Evolutionary conservation across 192 early-diverging fungal species (phyloP).

Genomic region (Geranomyces michiganensis): DNA sequence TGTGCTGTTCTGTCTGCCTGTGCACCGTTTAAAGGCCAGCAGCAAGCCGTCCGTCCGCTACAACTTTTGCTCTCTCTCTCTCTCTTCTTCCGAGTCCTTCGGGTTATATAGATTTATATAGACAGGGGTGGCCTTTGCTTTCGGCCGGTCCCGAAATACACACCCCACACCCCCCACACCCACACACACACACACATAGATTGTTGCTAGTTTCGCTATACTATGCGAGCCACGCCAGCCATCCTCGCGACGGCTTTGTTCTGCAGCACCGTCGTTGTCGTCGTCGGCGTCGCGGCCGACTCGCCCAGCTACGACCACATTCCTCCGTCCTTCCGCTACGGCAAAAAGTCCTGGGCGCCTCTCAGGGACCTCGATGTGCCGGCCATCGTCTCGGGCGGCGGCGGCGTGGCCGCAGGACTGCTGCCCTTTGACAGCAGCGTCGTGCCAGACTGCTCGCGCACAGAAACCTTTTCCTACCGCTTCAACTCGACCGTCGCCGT

Average conservation of each 20-base stretch:
- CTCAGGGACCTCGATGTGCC: slow-evolving; percentile 4
- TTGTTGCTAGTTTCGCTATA: too few relatives aligned
- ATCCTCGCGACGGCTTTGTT: neutral
- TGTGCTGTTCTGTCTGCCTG: too few relatives aligned
- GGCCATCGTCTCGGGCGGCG: neutral
- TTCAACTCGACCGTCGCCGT: slow-evolving; percentile 4
- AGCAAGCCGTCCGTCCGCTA: too few relatives aligned
- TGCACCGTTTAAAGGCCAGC: too few relatives aligned
- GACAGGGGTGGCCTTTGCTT: too few relatives aligned
- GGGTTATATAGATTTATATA: too few relatives aligned
- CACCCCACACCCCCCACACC: too few relatives aligned
- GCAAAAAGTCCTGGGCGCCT: neutral
- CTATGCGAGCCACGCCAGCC: slow-evolving; percentile 1
- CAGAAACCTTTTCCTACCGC: neutral
- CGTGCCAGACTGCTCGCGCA: neutral
- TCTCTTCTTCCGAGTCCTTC: too few relatives aligned
- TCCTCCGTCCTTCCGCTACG: neutral
- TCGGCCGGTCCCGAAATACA: too few relatives aligned
- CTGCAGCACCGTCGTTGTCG: too few relatives aligned
- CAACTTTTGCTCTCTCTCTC: too few relatives aligned
- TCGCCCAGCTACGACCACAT: neutral
- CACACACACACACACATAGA: too few relatives aligned
- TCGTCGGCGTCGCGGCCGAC: neutral
- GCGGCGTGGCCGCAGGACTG: neutral
- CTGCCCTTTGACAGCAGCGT: neutral